These are phyloP conservation scores for Colletotrichum ledebouriae DNA, from an alignment of 2,329 filamentous ascomycete genomes.

Conservation along the genomic window DNA sequence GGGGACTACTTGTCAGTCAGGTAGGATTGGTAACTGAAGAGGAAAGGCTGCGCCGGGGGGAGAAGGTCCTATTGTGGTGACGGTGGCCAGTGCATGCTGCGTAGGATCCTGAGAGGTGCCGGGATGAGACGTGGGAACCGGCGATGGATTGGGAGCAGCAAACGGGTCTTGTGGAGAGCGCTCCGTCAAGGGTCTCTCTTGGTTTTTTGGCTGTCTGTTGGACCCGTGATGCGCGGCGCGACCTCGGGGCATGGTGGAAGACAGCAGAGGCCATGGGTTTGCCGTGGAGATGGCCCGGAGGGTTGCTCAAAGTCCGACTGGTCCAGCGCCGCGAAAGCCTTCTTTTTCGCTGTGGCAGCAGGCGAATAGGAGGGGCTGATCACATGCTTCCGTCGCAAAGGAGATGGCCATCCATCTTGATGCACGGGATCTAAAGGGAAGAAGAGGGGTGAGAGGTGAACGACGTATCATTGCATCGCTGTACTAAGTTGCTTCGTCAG, in stretches of 20 bases:
- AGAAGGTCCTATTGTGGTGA: slow-evolving; percentile 35
- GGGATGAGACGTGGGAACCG: slow-evolving; percentile 32
- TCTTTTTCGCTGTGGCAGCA: too few relatives aligned
- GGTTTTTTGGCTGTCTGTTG: not conserved
- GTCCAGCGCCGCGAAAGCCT: not conserved
- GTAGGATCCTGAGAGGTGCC: slow-evolving; percentile 37
- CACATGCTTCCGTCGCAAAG: too few relatives aligned
- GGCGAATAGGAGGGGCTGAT: too few relatives aligned
- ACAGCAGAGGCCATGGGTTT: slow-evolving; percentile 8
- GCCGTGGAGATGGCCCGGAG: not conserved
- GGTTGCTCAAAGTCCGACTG: slow-evolving; percentile 1
- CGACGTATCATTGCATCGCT: slow-evolving; percentile 3
- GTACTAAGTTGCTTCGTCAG: not conserved
- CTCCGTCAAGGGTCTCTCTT: slow-evolving; percentile 16
- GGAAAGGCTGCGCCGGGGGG: slow-evolving; percentile 38
- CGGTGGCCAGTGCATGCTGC: slow-evolving; percentile 36
- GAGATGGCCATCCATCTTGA: too few relatives aligned
- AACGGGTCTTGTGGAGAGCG: slow-evolving; percentile 25
- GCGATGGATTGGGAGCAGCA: slow-evolving; percentile 23
- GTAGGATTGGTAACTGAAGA: slow-evolving; percentile 38
- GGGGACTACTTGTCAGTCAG: slow-evolving; percentile 31
- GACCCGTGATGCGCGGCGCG: not conserved
- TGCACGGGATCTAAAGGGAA: not conserved
- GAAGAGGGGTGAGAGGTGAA: not conserved
- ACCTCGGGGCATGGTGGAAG: not conserved